phyloP scores from a whole-genome alignment of 169 alveolate genomes.

The Plasmodium gonderi region DNA sequence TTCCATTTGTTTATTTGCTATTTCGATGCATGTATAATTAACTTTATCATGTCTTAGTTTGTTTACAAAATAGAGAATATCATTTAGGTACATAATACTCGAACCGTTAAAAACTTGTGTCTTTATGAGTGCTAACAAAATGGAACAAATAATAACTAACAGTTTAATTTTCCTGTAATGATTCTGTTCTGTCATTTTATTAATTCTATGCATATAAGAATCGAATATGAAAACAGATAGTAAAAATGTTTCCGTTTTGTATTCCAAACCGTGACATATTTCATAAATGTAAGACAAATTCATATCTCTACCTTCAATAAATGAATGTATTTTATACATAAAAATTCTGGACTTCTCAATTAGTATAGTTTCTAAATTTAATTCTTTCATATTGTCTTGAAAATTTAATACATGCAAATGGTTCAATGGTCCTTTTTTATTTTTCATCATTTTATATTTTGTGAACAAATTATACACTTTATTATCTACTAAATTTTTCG shows the following conservation, averaged over 20 bases:
- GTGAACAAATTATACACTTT: slow-evolving; percentile 36
- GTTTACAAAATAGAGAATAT: slow-evolving; percentile 35
- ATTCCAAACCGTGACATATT: slow-evolving; percentile 45
- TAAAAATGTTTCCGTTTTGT: slow-evolving; percentile 64
- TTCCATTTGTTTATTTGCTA: slow-evolving; percentile 66
- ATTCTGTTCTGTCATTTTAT: slow-evolving; percentile 44
- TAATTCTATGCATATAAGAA: slow-evolving; percentile 49
- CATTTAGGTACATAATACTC: slow-evolving; percentile 62
- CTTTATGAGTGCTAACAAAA: slow-evolving; percentile 47
- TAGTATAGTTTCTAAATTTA: slow-evolving; percentile 18
- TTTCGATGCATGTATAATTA: slow-evolving; percentile 61
- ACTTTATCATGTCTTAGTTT: slow-evolving; percentile 35
- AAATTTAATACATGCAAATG: slow-evolving; percentile 37
- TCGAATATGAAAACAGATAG: slow-evolving; percentile 59
- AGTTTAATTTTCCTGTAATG: slow-evolving; percentile 60
- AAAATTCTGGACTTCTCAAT: slow-evolving; percentile 51
- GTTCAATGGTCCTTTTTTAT: slow-evolving; percentile 26
- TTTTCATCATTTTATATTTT: slow-evolving; percentile 35
- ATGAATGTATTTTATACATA: slow-evolving; percentile 55
- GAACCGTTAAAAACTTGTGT: slow-evolving; percentile 60
- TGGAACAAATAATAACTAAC: slow-evolving; percentile 47
- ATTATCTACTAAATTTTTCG: slow-evolving; percentile 30
- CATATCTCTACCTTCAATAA: slow-evolving; percentile 36
- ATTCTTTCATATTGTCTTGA: slow-evolving; percentile 5
- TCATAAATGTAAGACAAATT: slow-evolving; percentile 59